Conservation (phyloP, 371 early-diverging fungal species). For the Coemansia sp. region DNA sequence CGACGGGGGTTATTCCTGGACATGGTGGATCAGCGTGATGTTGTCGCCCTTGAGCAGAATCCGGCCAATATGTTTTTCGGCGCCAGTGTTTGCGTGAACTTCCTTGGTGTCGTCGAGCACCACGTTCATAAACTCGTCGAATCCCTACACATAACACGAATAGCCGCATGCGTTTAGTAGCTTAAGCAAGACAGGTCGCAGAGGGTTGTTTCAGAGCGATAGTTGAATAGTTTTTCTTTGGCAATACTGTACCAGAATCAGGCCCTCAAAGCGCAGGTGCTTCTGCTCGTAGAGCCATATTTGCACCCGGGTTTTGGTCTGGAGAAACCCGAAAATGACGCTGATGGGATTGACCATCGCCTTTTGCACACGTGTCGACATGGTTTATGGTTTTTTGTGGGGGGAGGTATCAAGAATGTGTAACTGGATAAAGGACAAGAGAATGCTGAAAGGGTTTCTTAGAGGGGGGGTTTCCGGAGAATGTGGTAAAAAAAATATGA, state of each 20-base stretch:
- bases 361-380: constrained; percentile 88
- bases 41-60: constrained; percentile 91
- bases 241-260: constrained; percentile 60
- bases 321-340: constrained; percentile 91
- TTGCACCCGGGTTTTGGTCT: constrained; percentile 82
- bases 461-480: too few relatives aligned
- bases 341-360: constrained; percentile 98
- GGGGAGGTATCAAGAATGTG: not conserved
- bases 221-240: too few relatives aligned
- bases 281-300: constrained; percentile 92
- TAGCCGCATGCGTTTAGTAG: too few relatives aligned
- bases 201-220: too few relatives aligned
- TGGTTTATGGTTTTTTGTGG: constrained; percentile 27
- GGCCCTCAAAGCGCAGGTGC: constrained; percentile 86
- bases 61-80: constrained; percentile 70
- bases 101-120: constrained; percentile 90
- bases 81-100: constrained; percentile 72
- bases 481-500: not conserved
- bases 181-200: too few relatives aligned
- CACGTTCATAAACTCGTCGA: constrained; percentile 97
- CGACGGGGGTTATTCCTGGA: not conserved
- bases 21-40: constrained; percentile 67
- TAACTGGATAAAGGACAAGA: not conserved
- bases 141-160: constrained; percentile 64
- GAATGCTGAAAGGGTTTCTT: too few relatives aligned